These are phyloP conservation scores for Fusarium sp. DNA, from an alignment of 2,329 filamentous ascomycete species.

Conservation along the genomic window DNA sequence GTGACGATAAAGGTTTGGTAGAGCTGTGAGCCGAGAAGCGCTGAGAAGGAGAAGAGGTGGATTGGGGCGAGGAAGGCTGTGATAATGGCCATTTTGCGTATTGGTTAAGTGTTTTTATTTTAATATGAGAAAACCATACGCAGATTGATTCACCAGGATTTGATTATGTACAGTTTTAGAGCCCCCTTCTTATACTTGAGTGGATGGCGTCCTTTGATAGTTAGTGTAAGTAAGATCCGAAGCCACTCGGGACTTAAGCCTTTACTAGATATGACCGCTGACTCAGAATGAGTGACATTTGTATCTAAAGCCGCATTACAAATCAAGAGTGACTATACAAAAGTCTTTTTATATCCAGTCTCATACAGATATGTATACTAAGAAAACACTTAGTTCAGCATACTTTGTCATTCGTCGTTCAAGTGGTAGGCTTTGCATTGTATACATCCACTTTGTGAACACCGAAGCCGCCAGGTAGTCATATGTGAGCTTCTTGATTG, in stretches of 20 bases:
- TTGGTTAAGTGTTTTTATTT: background rate
- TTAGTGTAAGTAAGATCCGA: slow-evolving; percentile 40
- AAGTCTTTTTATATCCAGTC: too few species aligned
- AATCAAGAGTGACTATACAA: too few species aligned
- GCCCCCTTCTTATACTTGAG: slow-evolving; percentile 13
- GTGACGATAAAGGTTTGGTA: slow-evolving; percentile 57
- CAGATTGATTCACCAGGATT: background rate
- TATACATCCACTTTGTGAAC: background rate
- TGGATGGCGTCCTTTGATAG: background rate
- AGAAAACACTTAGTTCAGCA: too few species aligned
- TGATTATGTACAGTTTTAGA: background rate
- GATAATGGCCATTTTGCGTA: slow-evolving; percentile 32
- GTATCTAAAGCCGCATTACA: background rate
- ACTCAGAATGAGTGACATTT: background rate
- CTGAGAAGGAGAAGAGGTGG: slow-evolving; percentile 56
- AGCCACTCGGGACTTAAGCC: slow-evolving; percentile 39
- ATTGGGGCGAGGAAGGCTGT: slow-evolving; percentile 48
- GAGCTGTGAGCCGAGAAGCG: slow-evolving; percentile 55
- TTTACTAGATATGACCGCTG: background rate
- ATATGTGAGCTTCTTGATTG: background rate
- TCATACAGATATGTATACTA: too few species aligned
- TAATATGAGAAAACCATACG: background rate
- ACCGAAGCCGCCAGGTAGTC: rapidly evolving
- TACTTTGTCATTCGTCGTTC: background rate
- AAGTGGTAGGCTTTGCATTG: too few species aligned